Conservation (phyloP, 257 asterid genomes). For the Capsicum baccatum region DNA sequence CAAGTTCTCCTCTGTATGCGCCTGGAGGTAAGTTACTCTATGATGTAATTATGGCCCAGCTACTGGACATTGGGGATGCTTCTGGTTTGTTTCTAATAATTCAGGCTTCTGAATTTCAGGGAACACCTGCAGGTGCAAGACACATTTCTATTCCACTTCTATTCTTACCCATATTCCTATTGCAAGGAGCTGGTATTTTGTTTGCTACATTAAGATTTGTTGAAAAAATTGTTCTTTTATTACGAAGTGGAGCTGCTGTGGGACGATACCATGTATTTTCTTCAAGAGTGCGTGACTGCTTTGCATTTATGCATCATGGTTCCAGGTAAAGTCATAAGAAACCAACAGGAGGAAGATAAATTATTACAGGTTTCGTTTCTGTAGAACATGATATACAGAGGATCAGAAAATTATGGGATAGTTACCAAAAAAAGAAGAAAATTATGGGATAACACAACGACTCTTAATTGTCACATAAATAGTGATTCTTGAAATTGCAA, state of each 20-base stretch:
- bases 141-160: constrained; percentile 73
- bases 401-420: constrained; percentile 8
- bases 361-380: neutral
- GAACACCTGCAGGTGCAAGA: constrained; percentile 78
- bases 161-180: constrained; percentile 82
- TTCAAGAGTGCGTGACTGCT: constrained; percentile 73
- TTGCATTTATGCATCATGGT: constrained; percentile 87
- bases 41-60: neutral
- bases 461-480: neutral
- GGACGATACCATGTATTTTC: constrained; percentile 67
- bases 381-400: constrained; percentile 11
- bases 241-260: constrained; percentile 68
- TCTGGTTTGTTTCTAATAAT: neutral
- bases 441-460: neutral
- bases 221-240: constrained; percentile 68
- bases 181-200: constrained; percentile 88
- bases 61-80: neutral
- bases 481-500: constrained; percentile 13
- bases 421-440: neutral
- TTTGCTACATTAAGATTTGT: constrained; percentile 65
- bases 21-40: constrained; percentile 69
- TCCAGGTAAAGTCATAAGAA: constrained; percentile 63
- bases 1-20: constrained; percentile 95
- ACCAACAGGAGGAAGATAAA: neutral
- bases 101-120: constrained; percentile 57